Conservation (phyloP, 805 yeast species). For the Zygoascus tannicola region DNA sequence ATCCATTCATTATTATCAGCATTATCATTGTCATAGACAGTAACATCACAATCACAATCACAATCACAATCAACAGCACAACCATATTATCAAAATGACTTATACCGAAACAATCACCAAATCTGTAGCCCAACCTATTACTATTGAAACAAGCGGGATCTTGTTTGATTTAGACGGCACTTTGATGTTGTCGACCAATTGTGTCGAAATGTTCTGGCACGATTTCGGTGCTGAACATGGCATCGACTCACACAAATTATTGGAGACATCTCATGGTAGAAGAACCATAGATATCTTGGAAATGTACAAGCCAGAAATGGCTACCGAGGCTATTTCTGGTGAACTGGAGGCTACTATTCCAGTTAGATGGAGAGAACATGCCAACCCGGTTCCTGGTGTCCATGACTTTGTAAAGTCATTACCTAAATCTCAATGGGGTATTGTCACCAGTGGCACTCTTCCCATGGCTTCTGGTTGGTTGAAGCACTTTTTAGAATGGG, state of each 20-base stretch:
- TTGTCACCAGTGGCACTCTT: constrained; percentile 76
- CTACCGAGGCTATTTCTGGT: constrained; percentile 53
- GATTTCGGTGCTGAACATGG: constrained; percentile 60
- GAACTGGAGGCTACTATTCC: constrained; percentile 63
- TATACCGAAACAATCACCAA: neutral
- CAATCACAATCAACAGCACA: too few relatives aligned
- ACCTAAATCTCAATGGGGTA: constrained; percentile 57
- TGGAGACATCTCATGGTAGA: constrained; percentile 72
- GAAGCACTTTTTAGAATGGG: constrained; percentile 46
- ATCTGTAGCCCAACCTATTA: constrained; percentile 7
- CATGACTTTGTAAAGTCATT: constrained; percentile 37
- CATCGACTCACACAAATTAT: constrained; percentile 60
- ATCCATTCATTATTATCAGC: too few relatives aligned
- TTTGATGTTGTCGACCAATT: constrained; percentile 70
- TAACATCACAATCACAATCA: too few relatives aligned
- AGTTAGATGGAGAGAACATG: constrained; percentile 60
- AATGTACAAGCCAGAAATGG: constrained; percentile 67
- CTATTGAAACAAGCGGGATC: constrained; percentile 35
- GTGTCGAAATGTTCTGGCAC: constrained; percentile 77
- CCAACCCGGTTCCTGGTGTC: constrained; percentile 71
- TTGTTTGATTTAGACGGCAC: constrained; percentile 87
- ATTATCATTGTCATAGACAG: too few relatives aligned
- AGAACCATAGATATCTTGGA: constrained; percentile 72
- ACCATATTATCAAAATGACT: neutral
- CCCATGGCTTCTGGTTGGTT: constrained; percentile 77